Percentiles rank a stretch among this genome's conserved stretches.
These are phyloP conservation scores for Pythium grandisporangium DNA, from an alignment of 352 stramenopile species.

Conservation along the genomic window DNA sequence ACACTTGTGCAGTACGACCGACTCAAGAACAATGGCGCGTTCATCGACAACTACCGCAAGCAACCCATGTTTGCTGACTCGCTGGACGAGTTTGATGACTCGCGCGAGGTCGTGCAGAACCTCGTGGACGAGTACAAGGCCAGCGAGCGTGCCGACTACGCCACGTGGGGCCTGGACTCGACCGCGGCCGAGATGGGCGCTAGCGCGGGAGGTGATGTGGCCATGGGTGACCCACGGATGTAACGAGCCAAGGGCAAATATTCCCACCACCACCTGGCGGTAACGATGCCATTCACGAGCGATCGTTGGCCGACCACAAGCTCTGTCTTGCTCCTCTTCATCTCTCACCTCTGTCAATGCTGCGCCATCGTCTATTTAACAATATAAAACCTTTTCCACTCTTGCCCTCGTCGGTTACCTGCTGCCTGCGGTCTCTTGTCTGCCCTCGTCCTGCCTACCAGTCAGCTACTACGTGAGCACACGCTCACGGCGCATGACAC, in stretches of 20 bases:
- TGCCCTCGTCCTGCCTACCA: too few species aligned
- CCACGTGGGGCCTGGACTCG: slow-evolving; percentile 38
- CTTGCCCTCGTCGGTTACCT: too few species aligned
- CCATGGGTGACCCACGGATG: slow-evolving; percentile 25
- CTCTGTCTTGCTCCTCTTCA: too few species aligned
- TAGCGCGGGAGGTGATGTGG: slow-evolving; percentile 28
- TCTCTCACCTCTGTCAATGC: too few species aligned
- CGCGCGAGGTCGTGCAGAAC: slow-evolving; percentile 77
- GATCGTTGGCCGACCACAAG: too few species aligned
- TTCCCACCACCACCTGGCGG: too few species aligned
- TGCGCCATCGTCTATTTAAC: too few species aligned
- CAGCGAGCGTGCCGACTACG: slow-evolving; percentile 71
- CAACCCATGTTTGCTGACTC: slow-evolving; percentile 95
- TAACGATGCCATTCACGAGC: too few species aligned
- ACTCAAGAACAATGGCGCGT: slow-evolving; percentile 96
- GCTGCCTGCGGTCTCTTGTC: too few species aligned
- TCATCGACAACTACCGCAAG: slow-evolving; percentile 98
- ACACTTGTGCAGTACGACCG: slow-evolving; percentile 96
- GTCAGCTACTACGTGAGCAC: slow-evolving; percentile 63
- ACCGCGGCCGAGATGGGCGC: background rate
- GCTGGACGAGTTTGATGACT: slow-evolving; percentile 80
- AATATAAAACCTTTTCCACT: too few species aligned
- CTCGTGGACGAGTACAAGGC: slow-evolving; percentile 83
- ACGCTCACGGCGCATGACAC: slow-evolving; percentile 69
- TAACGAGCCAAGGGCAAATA: too few species aligned